Conservation (phyloP, 2,329 filamentous ascomycete genomes). For the Cercospora nicotianae region DNA sequence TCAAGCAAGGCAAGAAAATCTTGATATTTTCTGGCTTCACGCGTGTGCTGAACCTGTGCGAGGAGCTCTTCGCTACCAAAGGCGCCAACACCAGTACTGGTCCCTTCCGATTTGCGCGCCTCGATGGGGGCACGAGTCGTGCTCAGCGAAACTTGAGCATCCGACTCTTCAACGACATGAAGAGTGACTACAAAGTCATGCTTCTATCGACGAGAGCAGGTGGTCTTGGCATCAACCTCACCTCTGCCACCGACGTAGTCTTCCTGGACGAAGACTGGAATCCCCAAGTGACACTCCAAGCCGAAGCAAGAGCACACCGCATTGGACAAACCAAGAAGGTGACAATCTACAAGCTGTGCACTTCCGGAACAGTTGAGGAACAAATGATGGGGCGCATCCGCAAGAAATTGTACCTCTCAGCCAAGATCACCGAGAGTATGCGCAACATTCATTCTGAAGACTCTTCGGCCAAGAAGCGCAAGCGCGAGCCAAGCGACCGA, state of each 20-base stretch:
- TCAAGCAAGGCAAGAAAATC: constrained; percentile 55
- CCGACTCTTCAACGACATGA: constrained; percentile 53
- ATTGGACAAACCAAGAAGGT: constrained; percentile 57
- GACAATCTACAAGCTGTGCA: constrained; percentile 58
- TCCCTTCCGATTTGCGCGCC: constrained; percentile 49
- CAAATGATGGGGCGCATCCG: constrained; percentile 60
- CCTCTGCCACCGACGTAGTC: constrained; percentile 56
- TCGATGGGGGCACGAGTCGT: constrained; percentile 53
- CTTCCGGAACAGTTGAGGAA: constrained; percentile 58
- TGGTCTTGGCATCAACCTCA: constrained; percentile 57
- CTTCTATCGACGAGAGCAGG: constrained; percentile 58
- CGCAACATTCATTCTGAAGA: constrained; percentile 51
- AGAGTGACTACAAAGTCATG: constrained; percentile 54
- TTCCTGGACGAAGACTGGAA: constrained; percentile 60
- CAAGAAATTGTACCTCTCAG: constrained; percentile 63
- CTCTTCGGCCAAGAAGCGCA: constrained; percentile 38
- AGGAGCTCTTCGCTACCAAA: constrained; percentile 52
- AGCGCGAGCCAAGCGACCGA: constrained; percentile 28
- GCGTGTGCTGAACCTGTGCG: constrained; percentile 52
- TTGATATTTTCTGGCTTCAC: constrained; percentile 60
- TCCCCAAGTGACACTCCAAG: constrained; percentile 55
- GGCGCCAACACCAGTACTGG: constrained; percentile 41
- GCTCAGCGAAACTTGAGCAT: constrained; percentile 55
- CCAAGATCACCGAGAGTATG: constrained; percentile 62
- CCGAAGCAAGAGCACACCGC: constrained; percentile 56